A percentile compares a stretch with the other conserved stretches of the same genome.
These are phyloP conservation scores for Orbilia ellipsospora DNA, from an alignment of 2,329 filamentous ascomycete species.

Conservation along the genomic window DNA sequence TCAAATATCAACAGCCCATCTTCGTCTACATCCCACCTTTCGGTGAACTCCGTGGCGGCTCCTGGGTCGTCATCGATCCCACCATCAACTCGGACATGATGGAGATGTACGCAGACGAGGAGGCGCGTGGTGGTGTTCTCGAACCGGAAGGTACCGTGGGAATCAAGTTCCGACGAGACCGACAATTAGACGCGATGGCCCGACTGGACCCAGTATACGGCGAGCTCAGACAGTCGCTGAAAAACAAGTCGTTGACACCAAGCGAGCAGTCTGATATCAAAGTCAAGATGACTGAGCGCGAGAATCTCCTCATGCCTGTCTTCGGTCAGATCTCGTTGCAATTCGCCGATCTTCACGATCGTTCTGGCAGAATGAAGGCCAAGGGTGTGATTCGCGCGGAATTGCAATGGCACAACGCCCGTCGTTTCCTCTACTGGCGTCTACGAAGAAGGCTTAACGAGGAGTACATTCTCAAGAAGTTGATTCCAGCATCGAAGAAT, in stretches of 20 bases:
- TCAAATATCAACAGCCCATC: slow-evolving; percentile 98
- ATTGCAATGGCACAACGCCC: slow-evolving; percentile 86
- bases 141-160: slow-evolving; percentile 98
- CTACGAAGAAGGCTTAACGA: slow-evolving; percentile 95
- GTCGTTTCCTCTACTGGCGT: slow-evolving; percentile 99
- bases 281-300: slow-evolving; percentile 82
- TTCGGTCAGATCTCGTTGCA: slow-evolving; percentile 96
- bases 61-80: slow-evolving; percentile 98
- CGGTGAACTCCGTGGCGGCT: slow-evolving; percentile 96
- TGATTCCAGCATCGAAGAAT: slow-evolving; percentile 67
- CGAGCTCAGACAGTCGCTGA: slow-evolving; percentile 81
- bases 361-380: slow-evolving; percentile 96
- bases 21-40: slow-evolving; percentile 99
- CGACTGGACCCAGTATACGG: slow-evolving; percentile 87
- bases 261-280: slow-evolving; percentile 84
- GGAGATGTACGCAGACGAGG: slow-evolving; percentile 99
- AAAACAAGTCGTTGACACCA: slow-evolving; percentile 73
- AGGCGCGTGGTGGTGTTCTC: slow-evolving; percentile 93
- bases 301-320: slow-evolving; percentile 88
- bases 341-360: slow-evolving; percentile 97
- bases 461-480: slow-evolving; percentile 94
- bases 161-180: slow-evolving; percentile 98
- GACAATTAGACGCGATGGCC: slow-evolving; percentile 97
- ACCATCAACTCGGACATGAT: slow-evolving; percentile 96
- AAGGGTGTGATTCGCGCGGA: slow-evolving; percentile 90